Percentiles rank a stretch among this genome's conserved stretches.
These are phyloP conservation scores for Jackrogersella multiformis DNA, from an alignment of 495 filamentous ascomycete species.

Conservation along the genomic window DNA sequence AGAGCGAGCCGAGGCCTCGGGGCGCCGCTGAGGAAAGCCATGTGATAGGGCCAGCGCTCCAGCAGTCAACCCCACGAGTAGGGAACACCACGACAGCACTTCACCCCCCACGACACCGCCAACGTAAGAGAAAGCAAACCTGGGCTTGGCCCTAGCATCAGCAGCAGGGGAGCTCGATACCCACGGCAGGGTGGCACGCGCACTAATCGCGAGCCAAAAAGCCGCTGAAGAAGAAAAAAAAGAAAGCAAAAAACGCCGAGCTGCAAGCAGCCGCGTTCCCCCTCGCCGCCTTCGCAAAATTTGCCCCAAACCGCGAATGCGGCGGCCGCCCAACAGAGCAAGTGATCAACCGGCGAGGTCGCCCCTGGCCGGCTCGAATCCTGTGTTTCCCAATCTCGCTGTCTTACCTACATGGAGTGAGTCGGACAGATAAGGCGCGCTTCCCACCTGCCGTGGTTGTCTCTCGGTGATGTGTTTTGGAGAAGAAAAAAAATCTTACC, in stretches of 20 bases:
- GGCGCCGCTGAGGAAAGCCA: background rate
- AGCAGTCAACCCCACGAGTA: background rate
- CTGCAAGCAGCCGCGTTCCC: slow-evolving; percentile 24
- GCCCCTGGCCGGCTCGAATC: slow-evolving; percentile 6
- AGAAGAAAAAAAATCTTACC: background rate
- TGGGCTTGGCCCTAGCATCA: too few relatives aligned
- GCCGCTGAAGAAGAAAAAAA: slow-evolving; percentile 11
- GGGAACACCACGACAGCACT: background rate
- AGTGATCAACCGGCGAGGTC: slow-evolving; percentile 22
- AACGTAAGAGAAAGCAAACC: background rate
- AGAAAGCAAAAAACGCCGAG: slow-evolving; percentile 29
- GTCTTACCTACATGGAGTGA: background rate
- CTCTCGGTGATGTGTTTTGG: slow-evolving; percentile 34
- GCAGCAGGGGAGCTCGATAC: too few relatives aligned
- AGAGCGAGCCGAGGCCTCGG: background rate
- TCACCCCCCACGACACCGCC: background rate
- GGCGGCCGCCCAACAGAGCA: slow-evolving; percentile 22
- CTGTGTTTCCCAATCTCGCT: slow-evolving; percentile 25
- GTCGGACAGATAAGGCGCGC: slow-evolving; percentile 26
- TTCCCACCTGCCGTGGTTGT: slow-evolving; percentile 14
- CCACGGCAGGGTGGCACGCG: background rate
- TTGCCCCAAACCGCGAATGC: background rate
- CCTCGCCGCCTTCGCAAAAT: background rate
- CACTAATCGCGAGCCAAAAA: background rate
- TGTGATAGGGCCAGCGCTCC: background rate